Evolutionary conservation across 1,284 basidiomycete species (phyloP).

Genomic region (Neonothopanus nambi): DNA sequence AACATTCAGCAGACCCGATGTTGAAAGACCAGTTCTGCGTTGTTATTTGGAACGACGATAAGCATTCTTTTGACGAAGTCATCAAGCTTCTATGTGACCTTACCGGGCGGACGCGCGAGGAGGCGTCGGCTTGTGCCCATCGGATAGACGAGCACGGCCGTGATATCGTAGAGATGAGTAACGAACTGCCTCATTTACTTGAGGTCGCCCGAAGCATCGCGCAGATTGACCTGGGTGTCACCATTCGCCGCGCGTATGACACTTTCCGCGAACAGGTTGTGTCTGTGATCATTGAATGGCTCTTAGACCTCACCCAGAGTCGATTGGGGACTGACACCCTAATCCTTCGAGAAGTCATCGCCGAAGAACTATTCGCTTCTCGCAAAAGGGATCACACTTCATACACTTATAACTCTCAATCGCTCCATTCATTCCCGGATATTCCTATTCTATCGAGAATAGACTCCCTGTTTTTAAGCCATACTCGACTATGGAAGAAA

Average conservation of each 20-base stretch:
- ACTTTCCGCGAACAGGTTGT: slow-evolving; percentile 89
- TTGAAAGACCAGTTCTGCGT: slow-evolving; percentile 82
- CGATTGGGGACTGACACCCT: slow-evolving; percentile 67
- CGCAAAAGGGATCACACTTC: slow-evolving; percentile 49
- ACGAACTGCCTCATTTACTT: slow-evolving; percentile 68
- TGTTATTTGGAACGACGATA: slow-evolving; percentile 97
- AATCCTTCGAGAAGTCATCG: slow-evolving; percentile 72
- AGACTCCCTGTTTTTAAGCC: slow-evolving; percentile 77
- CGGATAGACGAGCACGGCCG: slow-evolving; percentile 83
- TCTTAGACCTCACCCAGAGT: slow-evolving; percentile 79
- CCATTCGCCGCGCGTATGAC: slow-evolving; percentile 85
- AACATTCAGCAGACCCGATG: slow-evolving; percentile 73
- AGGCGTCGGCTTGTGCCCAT: slow-evolving; percentile 66
- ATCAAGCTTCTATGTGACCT: slow-evolving; percentile 78
- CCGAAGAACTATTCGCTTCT: slow-evolving; percentile 67
- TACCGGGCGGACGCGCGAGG: slow-evolving; percentile 57
- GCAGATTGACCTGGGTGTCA: slow-evolving; percentile 91
- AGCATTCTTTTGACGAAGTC: slow-evolving; percentile 92
- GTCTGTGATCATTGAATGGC: slow-evolving; percentile 82
- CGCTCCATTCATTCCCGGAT: slow-evolving; percentile 48
- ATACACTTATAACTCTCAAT: slow-evolving; percentile 31
- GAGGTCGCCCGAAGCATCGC: slow-evolving; percentile 81
- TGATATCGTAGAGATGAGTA: slow-evolving; percentile 81
- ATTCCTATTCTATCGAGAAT: slow-evolving; percentile 60
- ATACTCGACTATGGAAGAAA: slow-evolving; percentile 83